phyloP scores from a whole-genome alignment of 352 stramenopile species.

The Phytophthora litchii region DNA sequence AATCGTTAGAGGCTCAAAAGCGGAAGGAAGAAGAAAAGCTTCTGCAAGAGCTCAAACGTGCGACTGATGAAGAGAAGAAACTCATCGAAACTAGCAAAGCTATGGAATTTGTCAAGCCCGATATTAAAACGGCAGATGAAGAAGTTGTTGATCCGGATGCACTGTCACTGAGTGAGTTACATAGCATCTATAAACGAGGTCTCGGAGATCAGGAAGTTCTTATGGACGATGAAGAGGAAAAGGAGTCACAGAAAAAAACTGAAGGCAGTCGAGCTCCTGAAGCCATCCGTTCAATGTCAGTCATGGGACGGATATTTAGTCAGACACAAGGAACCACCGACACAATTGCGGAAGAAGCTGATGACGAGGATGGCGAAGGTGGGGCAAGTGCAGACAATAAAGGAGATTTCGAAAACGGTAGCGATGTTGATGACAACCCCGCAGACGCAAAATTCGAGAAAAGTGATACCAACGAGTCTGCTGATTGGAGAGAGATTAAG shows the following conservation, averaged over 20 bases:
- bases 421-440: conserved; percentile 12
- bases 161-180: conserved; percentile 68
- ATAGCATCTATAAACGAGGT: conserved; percentile 83
- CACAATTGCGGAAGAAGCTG: conserved; percentile 53
- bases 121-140: background rate
- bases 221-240: conserved; percentile 45
- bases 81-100: conserved; percentile 22
- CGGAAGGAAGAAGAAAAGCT: conserved; percentile 44
- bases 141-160: conserved; percentile 19
- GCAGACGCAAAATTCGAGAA: conserved; percentile 27
- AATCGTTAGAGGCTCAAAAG: conserved; percentile 33
- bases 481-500: conserved; percentile 72
- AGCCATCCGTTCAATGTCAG: conserved; percentile 26
- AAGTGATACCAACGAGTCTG: conserved; percentile 23
- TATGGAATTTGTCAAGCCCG: background rate
- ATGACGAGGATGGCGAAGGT: conserved; percentile 28
- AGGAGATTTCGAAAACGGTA: background rate
- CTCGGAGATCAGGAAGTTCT: conserved; percentile 74
- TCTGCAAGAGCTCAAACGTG: conserved; percentile 48
- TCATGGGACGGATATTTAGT: conserved; percentile 56
- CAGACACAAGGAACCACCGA: conserved; percentile 37
- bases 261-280: background rate
- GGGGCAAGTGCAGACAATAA: conserved; percentile 20
- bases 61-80: conserved; percentile 47
- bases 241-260: conserved; percentile 10